phyloP scores from a whole-genome alignment of 2,329 filamentous ascomycete genomes.

The Tolypocladium sp. region DNA sequence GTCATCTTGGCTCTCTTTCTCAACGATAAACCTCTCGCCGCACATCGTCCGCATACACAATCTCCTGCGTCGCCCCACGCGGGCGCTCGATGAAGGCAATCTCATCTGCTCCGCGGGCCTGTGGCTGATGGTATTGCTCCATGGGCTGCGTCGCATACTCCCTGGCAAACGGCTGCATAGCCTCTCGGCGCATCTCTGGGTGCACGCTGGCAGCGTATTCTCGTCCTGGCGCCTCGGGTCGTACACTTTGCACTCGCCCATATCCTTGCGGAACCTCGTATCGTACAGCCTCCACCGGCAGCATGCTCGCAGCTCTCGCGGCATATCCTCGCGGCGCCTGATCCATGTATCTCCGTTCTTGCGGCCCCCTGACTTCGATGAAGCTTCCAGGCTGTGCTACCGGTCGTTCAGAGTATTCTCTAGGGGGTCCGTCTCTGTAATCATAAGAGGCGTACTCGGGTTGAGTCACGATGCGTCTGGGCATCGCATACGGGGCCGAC shows the following conservation, averaged over 20 bases:
- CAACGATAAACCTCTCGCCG: conserved; percentile 27
- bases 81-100: conserved; percentile 36
- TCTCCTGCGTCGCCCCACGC: conserved; percentile 29
- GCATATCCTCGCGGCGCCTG: conserved; percentile 44
- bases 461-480: conserved; percentile 52
- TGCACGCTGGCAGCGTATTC: conserved; percentile 18
- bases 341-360: conserved; percentile 31
- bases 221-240: conserved; percentile 22
- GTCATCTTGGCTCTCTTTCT: background rate
- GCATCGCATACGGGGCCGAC: conserved; percentile 39
- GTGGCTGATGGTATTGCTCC: background rate
- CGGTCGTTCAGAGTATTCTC: conserved; percentile 48
- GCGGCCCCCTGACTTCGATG: conserved; percentile 33
- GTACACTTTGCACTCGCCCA: conserved; percentile 33
- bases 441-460: conserved; percentile 46
- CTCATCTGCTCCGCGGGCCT: conserved; percentile 22
- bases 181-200: conserved; percentile 17
- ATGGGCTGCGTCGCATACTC: conserved; percentile 18
- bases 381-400: conserved; percentile 34
- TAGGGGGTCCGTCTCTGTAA: conserved; percentile 44
- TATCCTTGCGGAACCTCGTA: conserved; percentile 34
- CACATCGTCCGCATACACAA: conserved; percentile 34
- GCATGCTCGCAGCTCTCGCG: conserved; percentile 47
- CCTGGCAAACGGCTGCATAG: conserved; percentile 21
- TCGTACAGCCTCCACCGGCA: conserved; percentile 37